A percentile compares a stretch with the other conserved stretches of the same genome.
These are phyloP conservation scores for Paracoccidioides brasiliensis DNA, from an alignment of 2,329 filamentous ascomycete genomes.

Conservation along the genomic window DNA sequence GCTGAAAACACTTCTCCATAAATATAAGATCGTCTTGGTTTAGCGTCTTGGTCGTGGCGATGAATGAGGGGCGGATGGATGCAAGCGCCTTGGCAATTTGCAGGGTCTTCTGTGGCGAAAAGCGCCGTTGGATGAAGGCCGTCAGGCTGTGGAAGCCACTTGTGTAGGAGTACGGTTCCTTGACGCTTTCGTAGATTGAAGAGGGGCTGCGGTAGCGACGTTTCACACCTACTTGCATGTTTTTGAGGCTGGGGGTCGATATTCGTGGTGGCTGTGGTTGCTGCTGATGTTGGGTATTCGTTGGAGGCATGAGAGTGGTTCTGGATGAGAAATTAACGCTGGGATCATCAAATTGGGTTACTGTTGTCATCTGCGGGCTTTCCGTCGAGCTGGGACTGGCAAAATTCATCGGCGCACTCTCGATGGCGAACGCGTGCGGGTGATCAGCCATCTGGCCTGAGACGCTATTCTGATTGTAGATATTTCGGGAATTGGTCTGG, in stretches of 20 bases:
- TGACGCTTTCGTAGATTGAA: conserved; percentile 76
- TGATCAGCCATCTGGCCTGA: conserved; percentile 32
- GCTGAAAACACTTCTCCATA: conserved; percentile 94
- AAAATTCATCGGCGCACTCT: conserved; percentile 42
- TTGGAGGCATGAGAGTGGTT: conserved; percentile 14
- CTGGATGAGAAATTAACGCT: conserved; percentile 14
- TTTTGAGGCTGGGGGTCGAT: conserved; percentile 32
- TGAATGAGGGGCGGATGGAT: conserved; percentile 83
- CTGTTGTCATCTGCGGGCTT: conserved; percentile 36
- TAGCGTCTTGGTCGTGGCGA: conserved; percentile 79
- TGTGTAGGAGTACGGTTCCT: conserved; percentile 83
- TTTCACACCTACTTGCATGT: conserved; percentile 30
- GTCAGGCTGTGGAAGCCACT: conserved; percentile 81
- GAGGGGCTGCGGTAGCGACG: conserved; percentile 58
- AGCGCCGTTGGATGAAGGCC: conserved; percentile 63
- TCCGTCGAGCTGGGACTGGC: conserved; percentile 46
- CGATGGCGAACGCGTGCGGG: conserved; percentile 49
- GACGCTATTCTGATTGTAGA: conserved; percentile 27
- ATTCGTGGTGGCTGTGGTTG: conserved; percentile 20
- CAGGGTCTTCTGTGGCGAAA: conserved; percentile 61
- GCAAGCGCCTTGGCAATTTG: conserved; percentile 78
- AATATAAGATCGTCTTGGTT: conserved; percentile 83
- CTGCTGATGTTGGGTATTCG: conserved; percentile 19
- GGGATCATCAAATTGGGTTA: conserved; percentile 30
- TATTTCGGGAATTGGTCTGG: conserved; percentile 12